Evolutionary conservation across 371 early-diverging fungal genomes (phyloP).

Genomic region (Mucor indicus): DNA sequence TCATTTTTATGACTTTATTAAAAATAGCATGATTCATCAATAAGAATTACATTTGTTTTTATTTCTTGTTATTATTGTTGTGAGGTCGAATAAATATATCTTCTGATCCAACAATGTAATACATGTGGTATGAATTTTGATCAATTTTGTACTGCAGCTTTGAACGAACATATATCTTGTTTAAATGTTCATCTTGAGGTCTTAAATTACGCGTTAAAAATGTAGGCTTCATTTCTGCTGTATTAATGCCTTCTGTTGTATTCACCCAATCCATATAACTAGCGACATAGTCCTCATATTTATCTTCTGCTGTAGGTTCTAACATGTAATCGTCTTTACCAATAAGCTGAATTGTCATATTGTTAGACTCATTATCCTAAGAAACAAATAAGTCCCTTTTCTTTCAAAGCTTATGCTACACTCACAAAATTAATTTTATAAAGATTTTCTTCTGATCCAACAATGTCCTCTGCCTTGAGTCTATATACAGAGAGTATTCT

Average conservation of each 20-base stretch:
- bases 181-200: conserved; percentile 71
- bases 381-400: not conserved
- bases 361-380: conserved; percentile 55
- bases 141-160: conserved; percentile 92
- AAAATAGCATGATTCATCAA: not conserved
- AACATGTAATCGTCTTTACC: conserved; percentile 82
- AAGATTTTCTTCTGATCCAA: conserved; percentile 79
- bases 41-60: not conserved
- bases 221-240: conserved; percentile 51
- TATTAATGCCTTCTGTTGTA: conserved; percentile 59
- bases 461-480: conserved; percentile 74
- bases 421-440: conserved; percentile 85
- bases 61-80: not conserved
- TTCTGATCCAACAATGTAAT: conserved; percentile 50
- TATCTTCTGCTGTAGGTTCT: conserved; percentile 81
- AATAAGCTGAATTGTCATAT: conserved; percentile 82
- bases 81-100: conserved; percentile 62
- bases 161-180: conserved; percentile 60
- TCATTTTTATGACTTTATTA: too few species aligned
- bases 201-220: conserved; percentile 76
- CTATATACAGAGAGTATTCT: conserved; percentile 64
- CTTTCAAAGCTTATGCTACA: not conserved
- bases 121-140: conserved; percentile 56
- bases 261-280: conserved; percentile 64
- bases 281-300: conserved; percentile 91